These are phyloP conservation scores for Podaxis sp. DNA, from an alignment of 768 basidiomycete species.

Conservation along the genomic window DNA sequence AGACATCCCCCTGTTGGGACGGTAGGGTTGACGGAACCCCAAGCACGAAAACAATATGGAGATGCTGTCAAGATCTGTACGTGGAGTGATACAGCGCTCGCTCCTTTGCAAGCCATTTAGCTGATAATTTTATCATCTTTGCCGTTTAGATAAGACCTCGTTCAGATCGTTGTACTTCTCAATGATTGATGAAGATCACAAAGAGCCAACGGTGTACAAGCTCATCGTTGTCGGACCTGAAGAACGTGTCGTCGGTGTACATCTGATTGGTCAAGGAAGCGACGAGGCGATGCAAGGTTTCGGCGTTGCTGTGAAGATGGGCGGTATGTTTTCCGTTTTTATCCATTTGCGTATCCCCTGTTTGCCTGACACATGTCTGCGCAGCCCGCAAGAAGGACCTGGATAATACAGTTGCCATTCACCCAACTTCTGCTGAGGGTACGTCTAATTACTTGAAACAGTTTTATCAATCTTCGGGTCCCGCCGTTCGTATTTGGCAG, in stretches of 20 bases:
- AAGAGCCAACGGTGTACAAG: conserved; percentile 95
- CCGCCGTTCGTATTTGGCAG: background rate
- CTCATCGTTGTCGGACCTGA: conserved; percentile 84
- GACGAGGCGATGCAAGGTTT: conserved; percentile 98
- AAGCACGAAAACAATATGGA: conserved; percentile 88
- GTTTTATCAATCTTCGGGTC: background rate
- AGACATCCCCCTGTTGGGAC: conserved; percentile 96
- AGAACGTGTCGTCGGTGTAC: conserved; percentile 94
- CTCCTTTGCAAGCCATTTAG: no score
- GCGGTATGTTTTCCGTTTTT: conserved; percentile 37
- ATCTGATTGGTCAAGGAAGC: conserved; percentile 88
- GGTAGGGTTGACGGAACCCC: conserved; percentile 90
- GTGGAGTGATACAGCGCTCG: conserved; percentile 26
- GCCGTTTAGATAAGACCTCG: conserved; percentile 63
- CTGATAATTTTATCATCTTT: no score
- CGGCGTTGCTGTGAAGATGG: conserved; percentile 97
- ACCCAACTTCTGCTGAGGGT: conserved; percentile 87
- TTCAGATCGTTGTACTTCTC: conserved; percentile 91
- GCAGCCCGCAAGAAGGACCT: conserved; percentile 76
- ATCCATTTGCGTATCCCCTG: conserved; percentile 8
- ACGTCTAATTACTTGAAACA: conserved; percentile 22
- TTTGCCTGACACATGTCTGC: conserved; percentile 4
- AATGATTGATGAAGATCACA: conserved; percentile 86
- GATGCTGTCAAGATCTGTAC: conserved; percentile 88
- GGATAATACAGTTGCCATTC: conserved; percentile 89